These are phyloP conservation scores for Boeremia exigua DNA, from an alignment of 2,329 filamentous ascomycete species.

Conservation along the genomic window DNA sequence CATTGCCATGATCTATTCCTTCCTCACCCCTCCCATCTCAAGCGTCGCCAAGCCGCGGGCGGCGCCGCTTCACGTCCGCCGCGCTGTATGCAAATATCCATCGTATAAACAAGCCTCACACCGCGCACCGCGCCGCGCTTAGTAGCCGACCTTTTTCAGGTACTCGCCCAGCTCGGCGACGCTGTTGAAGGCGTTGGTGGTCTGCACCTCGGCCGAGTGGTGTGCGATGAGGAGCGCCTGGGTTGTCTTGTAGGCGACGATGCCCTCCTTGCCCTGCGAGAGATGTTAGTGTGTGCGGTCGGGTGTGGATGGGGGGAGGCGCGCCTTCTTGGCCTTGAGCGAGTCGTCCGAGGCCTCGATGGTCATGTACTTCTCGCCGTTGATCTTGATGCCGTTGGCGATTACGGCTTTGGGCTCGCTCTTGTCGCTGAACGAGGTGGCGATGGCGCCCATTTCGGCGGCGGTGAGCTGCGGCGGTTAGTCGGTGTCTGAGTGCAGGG, in stretches of 20 bases:
- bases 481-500: background rate
- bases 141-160: constrained; percentile 80
- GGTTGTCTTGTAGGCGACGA: constrained; percentile 83
- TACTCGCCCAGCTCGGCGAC: constrained; percentile 89
- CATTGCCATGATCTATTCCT: constrained; percentile 6
- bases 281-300: background rate
- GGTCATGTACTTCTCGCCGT: constrained; percentile 78
- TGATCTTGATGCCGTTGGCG: constrained; percentile 75
- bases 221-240: constrained; percentile 89
- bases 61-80: constrained; percentile 6
- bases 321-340: constrained; percentile 86
- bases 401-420: constrained; percentile 70
- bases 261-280: constrained; percentile 74
- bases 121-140: constrained; percentile 45
- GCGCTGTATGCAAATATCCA: constrained; percentile 45
- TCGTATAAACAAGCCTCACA: constrained; percentile 29
- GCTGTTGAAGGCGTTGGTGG: constrained; percentile 76
- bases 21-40: constrained; percentile 8
- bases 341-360: constrained; percentile 77
- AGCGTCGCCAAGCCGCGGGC: constrained; percentile 1
- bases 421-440: constrained; percentile 60
- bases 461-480: constrained; percentile 54
- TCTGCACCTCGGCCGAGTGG: constrained; percentile 76
- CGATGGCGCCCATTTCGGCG: constrained; percentile 62
- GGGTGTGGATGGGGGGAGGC: constrained; percentile 20